Evolutionary conservation across 768 basidiomycete species (phyloP).

Genomic region (Collybia sp.): DNA sequence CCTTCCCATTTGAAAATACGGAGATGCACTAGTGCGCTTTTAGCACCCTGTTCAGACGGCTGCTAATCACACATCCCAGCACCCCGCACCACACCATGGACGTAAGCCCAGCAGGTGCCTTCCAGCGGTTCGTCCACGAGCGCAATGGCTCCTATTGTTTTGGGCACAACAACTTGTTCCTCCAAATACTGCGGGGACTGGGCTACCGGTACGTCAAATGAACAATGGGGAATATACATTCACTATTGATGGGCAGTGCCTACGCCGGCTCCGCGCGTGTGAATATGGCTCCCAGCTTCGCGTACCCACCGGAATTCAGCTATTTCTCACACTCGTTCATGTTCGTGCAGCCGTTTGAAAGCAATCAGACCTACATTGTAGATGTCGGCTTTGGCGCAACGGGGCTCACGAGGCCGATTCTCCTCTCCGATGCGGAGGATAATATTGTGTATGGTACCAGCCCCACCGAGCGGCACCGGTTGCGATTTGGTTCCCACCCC

Average conservation of each 20-base stretch:
- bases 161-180: constrained; percentile 20
- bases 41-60: neutral
- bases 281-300: constrained; percentile 11
- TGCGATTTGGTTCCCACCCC: constrained; percentile 11
- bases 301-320: constrained; percentile 6
- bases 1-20: neutral
- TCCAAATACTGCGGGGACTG: constrained; percentile 21
- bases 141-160: constrained; percentile 24
- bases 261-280: constrained; percentile 22
- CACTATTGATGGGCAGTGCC: constrained; percentile 11
- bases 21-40: neutral
- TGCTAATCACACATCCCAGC: constrained; percentile 6
- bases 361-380: constrained; percentile 23
- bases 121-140: constrained; percentile 15
- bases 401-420: constrained; percentile 19
- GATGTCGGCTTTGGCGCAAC: constrained; percentile 26
- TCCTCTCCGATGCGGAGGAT: constrained; percentile 17
- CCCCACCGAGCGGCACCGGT: constrained; percentile 16
- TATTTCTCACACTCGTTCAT: constrained; percentile 19
- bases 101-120: constrained; percentile 16
- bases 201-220: constrained; percentile 19
- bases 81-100: constrained; percentile 20
- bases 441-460: constrained; percentile 16
- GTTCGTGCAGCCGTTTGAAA: constrained; percentile 24
- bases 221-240: neutral